Evolutionary conservation across 768 basidiomycete genomes (phyloP).

Genomic region (Boletus pseudo-olivaceus): DNA sequence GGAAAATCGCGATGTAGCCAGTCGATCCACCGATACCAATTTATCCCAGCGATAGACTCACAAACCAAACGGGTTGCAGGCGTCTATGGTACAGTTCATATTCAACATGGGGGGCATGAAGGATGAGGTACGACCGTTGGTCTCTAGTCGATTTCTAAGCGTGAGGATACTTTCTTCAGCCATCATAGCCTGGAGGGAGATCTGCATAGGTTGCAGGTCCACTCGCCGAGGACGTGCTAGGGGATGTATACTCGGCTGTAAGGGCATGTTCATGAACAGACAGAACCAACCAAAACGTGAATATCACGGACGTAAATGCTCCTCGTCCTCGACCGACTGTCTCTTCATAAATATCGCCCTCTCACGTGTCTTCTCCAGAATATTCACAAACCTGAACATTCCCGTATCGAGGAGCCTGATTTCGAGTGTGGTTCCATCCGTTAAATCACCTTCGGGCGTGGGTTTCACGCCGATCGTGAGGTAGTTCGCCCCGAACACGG

Average conservation of each 20-base stretch:
- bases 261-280: neutral
- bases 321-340: slow-evolving; percentile 38
- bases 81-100: neutral
- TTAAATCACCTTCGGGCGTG: slow-evolving; percentile 61
- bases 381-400: slow-evolving; percentile 70
- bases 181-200: slow-evolving; percentile 30
- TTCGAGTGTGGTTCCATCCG: slow-evolving; percentile 60
- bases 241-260: slow-evolving; percentile 30
- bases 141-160: neutral
- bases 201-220: slow-evolving; percentile 20
- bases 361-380: slow-evolving; percentile 76
- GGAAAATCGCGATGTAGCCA: neutral
- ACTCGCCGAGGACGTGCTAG: slow-evolving; percentile 16
- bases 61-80: neutral
- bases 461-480: slow-evolving; percentile 66
- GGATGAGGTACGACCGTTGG: neutral
- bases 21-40: neutral
- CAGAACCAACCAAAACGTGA: neutral
- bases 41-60: neutral
- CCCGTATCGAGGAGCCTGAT: slow-evolving; percentile 63
- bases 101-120: neutral
- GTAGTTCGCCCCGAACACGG: slow-evolving; percentile 67
- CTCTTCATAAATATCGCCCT: slow-evolving; percentile 72
- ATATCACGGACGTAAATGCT: slow-evolving; percentile 28
- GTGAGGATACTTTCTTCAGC: slow-evolving; percentile 9